Base-by-base conservation (phyloP, 208 protist species). In the Phytomonas sp. region DNA sequence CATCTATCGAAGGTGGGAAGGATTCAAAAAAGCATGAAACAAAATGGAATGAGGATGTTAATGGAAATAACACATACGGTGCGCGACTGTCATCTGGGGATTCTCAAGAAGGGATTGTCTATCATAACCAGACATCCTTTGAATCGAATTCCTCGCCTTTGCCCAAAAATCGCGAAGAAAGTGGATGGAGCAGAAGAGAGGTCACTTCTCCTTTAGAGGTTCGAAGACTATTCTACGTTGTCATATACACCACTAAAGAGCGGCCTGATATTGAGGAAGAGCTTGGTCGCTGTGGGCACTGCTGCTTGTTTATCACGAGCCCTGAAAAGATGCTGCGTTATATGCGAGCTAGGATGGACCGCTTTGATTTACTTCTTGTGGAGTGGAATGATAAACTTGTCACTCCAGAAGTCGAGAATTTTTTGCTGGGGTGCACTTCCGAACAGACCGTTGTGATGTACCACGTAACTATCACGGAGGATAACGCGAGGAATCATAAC, bases 301-400 rank as follows among this genome's bases (percentile, higher is more conserved):
- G 76, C 60, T 68, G 74, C 1, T 87, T 79, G 9, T 82, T 84
- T 46, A 77, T 86, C 13, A 83, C 74, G 0, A 81, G 59, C 6
- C 68, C 80, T n/a, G 28, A 59, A 8, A 70, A 79, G 62, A 86
- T 91, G 76, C 67, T 81, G 53, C 83, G 75, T 28, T 91, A 86
- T 68, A 56, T 86, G 15, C 61, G 53, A 28, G 75, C 74, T 6
- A 82, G 85, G 1, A 64, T 90, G 36, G 33, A 78, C 28, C 60
- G 67, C 30, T 91, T 89, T 68, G 88, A 94, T 71, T 78, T 87
- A 15, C 51, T 88, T 13, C 71, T 91, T 43, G 77, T 94, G 9
- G 81, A 91, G 68, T 94, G 85, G 82, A 70, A 64, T 23, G 70
- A 77, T 37, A 62, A 66, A 53, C 67, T 91, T n/a, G 69, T 93